phyloP scores from a whole-genome alignment of 768 basidiomycete species.

The Termitomyces sp. region DNA sequence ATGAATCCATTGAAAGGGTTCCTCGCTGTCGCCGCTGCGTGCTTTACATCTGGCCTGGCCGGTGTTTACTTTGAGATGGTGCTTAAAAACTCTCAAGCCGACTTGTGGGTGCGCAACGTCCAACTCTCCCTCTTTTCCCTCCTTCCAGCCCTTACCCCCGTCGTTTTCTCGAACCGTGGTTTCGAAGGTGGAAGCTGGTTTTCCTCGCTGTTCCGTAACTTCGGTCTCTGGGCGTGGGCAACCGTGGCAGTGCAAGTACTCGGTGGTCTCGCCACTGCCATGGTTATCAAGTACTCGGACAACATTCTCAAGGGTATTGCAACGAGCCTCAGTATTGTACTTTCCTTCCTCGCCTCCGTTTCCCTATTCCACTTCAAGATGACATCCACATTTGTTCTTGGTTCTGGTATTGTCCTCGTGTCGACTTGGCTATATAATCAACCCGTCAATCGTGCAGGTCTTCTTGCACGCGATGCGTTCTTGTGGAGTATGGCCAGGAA shows the following conservation, averaged over 20 bases:
- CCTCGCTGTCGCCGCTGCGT: conserved; percentile 83
- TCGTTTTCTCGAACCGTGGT: conserved; percentile 47
- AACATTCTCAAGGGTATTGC: conserved; percentile 96
- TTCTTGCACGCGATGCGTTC: conserved; percentile 8
- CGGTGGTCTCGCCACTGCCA: conserved; percentile 88
- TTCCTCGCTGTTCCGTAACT: conserved; percentile 68
- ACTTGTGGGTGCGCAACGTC: conserved; percentile 96
- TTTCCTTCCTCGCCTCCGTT: conserved; percentile 91
- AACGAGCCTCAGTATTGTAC: conserved; percentile 88
- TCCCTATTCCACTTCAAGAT: conserved; percentile 87
- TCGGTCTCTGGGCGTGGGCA: conserved; percentile 93
- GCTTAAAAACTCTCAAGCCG: conserved; percentile 80
- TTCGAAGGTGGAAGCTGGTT: conserved; percentile 32
- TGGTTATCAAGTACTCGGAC: conserved; percentile 96
- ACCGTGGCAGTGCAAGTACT: conserved; percentile 87
- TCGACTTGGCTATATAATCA: conserved; percentile 94
- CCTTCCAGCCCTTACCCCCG: conserved; percentile 78
- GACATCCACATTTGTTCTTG: conserved; percentile 80
- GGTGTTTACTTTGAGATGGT: conserved; percentile 99
- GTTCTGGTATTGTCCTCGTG: conserved; percentile 75
- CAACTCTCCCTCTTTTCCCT: conserved; percentile 94
- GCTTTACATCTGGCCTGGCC: conserved; percentile 92
- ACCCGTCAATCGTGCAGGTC: conserved; percentile 30
- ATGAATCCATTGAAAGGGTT: conserved; percentile 88
- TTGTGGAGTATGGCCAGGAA: conserved; percentile 17